Conservation (phyloP, 108 stramenopile genomes). For the Skeletonema marinoi region DNA sequence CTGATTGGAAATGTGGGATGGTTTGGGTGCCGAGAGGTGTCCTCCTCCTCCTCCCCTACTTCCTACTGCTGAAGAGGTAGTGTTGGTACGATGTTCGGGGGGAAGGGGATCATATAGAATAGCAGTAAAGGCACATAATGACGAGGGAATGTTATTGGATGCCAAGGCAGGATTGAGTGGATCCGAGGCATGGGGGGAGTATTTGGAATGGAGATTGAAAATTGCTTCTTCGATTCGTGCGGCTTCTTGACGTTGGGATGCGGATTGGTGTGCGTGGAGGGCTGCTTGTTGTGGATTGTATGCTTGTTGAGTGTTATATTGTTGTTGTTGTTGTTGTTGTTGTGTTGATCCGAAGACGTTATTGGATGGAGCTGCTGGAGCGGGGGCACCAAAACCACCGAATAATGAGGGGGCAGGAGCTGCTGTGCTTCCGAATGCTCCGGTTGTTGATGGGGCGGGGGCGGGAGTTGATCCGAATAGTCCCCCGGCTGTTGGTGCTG, state of each 20-base stretch:
- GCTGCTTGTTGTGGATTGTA: constrained; percentile 72
- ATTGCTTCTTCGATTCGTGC: constrained; percentile 61
- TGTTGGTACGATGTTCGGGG: constrained; percentile 48
- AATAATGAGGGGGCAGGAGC: constrained; percentile 13
- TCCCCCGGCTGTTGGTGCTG: constrained; percentile 18
- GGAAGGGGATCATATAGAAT: constrained; percentile 79
- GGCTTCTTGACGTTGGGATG: constrained; percentile 69
- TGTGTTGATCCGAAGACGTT: not conserved
- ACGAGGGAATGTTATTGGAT: constrained; percentile 23
- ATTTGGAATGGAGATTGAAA: constrained; percentile 56
- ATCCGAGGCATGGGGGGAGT: constrained; percentile 40
- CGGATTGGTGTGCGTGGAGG: constrained; percentile 70
- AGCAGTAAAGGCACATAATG: constrained; percentile 55
- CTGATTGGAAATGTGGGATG: constrained; percentile 60
- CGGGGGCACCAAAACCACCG: constrained; percentile 1
- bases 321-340: constrained; percentile 12
- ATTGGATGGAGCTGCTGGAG: not conserved
- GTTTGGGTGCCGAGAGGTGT: constrained; percentile 53
- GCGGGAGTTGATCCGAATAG: constrained; percentile 31
- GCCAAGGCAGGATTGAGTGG: constrained; percentile 18
- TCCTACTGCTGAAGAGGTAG: not conserved
- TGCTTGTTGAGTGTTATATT: constrained; percentile 21
- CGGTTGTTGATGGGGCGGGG: constrained; percentile 28
- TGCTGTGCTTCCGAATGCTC: constrained; percentile 23
- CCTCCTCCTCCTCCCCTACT: constrained; percentile 28